Base-by-base conservation (phyloP, 441 rosid species). In the Monsonia emarginata region DNA sequence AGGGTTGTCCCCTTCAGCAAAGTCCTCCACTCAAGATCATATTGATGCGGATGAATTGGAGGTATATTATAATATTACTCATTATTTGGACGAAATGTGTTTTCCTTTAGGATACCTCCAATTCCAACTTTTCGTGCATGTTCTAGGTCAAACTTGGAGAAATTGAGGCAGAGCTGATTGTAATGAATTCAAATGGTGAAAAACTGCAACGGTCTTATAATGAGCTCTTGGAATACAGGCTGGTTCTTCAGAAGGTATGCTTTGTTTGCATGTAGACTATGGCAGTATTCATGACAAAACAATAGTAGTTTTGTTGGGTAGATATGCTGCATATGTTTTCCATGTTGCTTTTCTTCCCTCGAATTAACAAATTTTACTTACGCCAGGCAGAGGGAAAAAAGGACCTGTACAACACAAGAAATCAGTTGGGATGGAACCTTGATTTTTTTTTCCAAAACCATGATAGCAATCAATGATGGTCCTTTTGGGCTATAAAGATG, bases 121-220 rank as follows among this genome's bases (percentile, higher is more conserved):
- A 52, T 38, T 21, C 66, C 61, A 48, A 27, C 58, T 63, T 25
- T 19, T 38, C 2, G 59, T 52, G n/a, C n/a, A 52, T 25, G 24
- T 66, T 63, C 40, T 72, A 85, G 90, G 73, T 21, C 10, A 94
- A 84, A 81, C 92, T 89, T 50, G 94, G 84, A 75, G 96, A 88
- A 68, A 85, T 89, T 64, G 98, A 89, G 81, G 91, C 91, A 32
- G 98, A 91, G 77, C 86, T 90, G 63, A 73, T 82, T 65, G 97
- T 89, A 72, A 89, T 91, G 78, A 94, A 88, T 83, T 85, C 89
- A 66, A 94, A 91, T 77, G 83, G 82, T 69, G 90, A 86, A 48
- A 89, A 86, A 64, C 74, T 94, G 76, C 95, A 82, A 71, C 85
- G 89, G 4, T 30, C 87, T 57, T 83, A 86, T 78, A 88, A 81